Evolutionary conservation across 2,329 filamentous ascomycete genomes (phyloP), one percentile per base, ranked within the genome.

Genomic region (Neoascochyta sp.): DNA sequence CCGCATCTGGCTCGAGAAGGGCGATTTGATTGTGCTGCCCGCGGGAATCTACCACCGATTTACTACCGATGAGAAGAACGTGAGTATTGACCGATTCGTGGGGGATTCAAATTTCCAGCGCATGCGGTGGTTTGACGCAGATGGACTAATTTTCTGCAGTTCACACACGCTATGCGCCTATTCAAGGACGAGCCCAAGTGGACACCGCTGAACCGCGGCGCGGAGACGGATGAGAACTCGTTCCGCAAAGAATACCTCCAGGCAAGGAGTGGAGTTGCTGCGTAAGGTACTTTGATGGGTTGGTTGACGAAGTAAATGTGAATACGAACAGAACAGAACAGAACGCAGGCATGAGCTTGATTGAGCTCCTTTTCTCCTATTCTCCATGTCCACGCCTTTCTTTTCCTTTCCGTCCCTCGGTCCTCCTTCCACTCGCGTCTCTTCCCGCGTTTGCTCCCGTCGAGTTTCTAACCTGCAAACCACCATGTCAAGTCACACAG

Each of bases 161-260:
- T 90, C 58, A 86, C 95, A 47, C 86, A 93, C 59, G 92, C 92
- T 9, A 90, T 96, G 86, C 78, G 92, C 34, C 73, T 98, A 29
- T 98, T 96, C 76, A 89, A 96, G 69, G 92, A 96, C 45, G 89
- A 96, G 66, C 92, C 92, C 18, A 95, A 96, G 68, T 98, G 92
- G 92, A 96, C 88, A 19, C 85, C 92, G 9, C 66, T 98, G 47
- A 94, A 95, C 68, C 79, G 92, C 34, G 78, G 76, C 5, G 66
- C 70, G 4, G 83, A 90, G 27, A 76, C 95, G 23, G 87, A 96
- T 59, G 62, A 62, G 37, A 98, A 96, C 65, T 67, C 74, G 29
- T 84, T 81, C 61, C 78, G 92, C 36, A 78, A 86, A 72, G 76
- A 79, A 27, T 98, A 98, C 54, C 69, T 95, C 10, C 57, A 54